Conservation (phyloP, 1,139 yeast genomes). For the Magnusiomyces fungicola region DNA sequence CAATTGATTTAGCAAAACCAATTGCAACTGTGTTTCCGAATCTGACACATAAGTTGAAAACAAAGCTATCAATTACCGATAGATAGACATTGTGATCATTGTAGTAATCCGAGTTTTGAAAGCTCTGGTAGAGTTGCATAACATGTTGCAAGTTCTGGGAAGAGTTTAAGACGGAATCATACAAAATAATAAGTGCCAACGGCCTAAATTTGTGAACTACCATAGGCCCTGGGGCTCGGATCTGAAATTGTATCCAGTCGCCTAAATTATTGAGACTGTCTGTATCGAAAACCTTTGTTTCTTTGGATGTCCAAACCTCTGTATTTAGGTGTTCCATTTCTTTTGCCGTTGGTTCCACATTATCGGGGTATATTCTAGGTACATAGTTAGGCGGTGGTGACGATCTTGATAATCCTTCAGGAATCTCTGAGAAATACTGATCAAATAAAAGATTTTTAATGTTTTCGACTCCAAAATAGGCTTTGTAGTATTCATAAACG, state of each 20-base stretch:
- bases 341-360: not conserved
- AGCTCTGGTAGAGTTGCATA: conserved; percentile 4
- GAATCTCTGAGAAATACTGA: conserved; percentile 4
- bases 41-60: conserved; percentile 4
- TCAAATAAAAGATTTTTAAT: conserved; percentile 14
- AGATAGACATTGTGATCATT: not conserved
- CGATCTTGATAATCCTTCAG: not conserved
- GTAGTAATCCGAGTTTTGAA: conserved; percentile 2
- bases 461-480: conserved; percentile 10
- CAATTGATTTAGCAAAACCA: conserved; percentile 8
- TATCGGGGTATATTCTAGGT: conserved; percentile 6
- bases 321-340: too few species aligned
- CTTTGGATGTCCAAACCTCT: not conserved
- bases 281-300: not conserved
- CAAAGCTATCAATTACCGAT: conserved; percentile 9
- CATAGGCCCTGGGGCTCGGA: not conserved
- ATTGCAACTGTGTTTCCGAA: conserved; percentile 7
- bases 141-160: conserved; percentile 4
- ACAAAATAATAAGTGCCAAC: conserved; percentile 10
- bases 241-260: not conserved
- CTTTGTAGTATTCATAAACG: conserved; percentile 19
- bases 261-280: not conserved
- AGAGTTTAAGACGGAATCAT: conserved; percentile 5
- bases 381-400: conserved; percentile 4
- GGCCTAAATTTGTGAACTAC: conserved; percentile 9